Conservation (phyloP, 306 rosid genomes). For the Casuarina glauca region DNA sequence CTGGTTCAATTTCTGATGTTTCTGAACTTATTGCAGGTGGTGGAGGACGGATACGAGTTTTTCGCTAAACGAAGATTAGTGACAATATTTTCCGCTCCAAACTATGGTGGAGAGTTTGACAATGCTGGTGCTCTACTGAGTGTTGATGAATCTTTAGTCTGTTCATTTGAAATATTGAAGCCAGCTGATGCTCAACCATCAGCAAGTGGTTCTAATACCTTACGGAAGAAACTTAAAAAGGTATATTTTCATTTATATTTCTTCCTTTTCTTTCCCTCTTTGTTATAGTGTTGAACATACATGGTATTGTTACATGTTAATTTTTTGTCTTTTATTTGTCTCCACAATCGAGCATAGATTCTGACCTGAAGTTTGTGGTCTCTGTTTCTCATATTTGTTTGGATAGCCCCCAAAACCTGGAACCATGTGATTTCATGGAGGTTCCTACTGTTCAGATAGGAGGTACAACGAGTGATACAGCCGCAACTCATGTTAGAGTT, state of each 20-base stretch:
- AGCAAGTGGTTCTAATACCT: conserved; percentile 39
- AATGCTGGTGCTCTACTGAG: conserved; percentile 78
- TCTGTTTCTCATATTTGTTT: conserved; percentile 3
- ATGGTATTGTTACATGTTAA: background rate
- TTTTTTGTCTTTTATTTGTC: background rate
- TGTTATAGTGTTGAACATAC: no score
- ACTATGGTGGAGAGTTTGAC: conserved; percentile 87
- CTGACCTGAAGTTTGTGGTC: background rate
- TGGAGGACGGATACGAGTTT: conserved; percentile 90
- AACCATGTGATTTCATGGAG: conserved; percentile 41
- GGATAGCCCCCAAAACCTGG: conserved; percentile 63
- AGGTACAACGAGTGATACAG: conserved; percentile 14
- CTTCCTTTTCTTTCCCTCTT: background rate
- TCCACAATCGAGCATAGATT: background rate
- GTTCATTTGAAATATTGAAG: conserved; percentile 80
- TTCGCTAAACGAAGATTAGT: conserved; percentile 72
- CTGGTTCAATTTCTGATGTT: background rate
- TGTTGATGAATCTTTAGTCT: conserved; percentile 69
- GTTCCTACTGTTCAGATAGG: conserved; percentile 39
- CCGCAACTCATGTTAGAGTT: conserved; percentile 33
- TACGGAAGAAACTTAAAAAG: conserved; percentile 52
- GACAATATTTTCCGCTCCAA: conserved; percentile 89
- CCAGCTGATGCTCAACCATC: conserved; percentile 48
- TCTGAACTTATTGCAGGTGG: conserved; percentile 51
- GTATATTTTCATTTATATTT: conserved; percentile 33